Evolutionary conservation across 2,329 filamentous ascomycete genomes (phyloP).

Genomic region (Tolypocladium ophioglossoides): DNA sequence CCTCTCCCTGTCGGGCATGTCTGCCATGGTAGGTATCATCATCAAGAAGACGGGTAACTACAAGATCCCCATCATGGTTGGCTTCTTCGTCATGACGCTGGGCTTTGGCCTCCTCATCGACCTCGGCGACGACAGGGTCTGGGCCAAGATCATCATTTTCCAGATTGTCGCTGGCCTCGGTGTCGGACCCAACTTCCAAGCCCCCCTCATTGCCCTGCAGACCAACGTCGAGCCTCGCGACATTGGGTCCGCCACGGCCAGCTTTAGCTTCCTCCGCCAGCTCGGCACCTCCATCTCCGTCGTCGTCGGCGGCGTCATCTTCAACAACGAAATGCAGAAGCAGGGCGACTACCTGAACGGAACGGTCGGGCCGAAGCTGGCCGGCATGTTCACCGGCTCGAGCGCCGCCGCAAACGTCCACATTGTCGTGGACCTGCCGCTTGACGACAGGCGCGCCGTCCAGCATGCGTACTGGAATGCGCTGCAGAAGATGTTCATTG

Average conservation of each 20-base stretch:
- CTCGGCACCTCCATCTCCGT: conserved; percentile 58
- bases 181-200: conserved; percentile 59
- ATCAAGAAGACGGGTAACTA: conserved; percentile 59
- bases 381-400: conserved; percentile 43
- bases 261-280: conserved; percentile 58
- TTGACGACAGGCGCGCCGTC: conserved; percentile 30
- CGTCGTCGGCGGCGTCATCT: conserved; percentile 67
- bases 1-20: conserved; percentile 53
- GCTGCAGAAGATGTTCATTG: conserved; percentile 45
- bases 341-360: conserved; percentile 36
- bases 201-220: conserved; percentile 58
- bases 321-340: conserved; percentile 62
- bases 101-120: conserved; percentile 56
- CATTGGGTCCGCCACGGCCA: conserved; percentile 58
- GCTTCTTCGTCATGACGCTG: conserved; percentile 48
- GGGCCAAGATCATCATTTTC: conserved; percentile 47
- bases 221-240: conserved; percentile 50
- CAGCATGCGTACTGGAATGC: conserved; percentile 37
- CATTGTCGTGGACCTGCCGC: conserved; percentile 40
- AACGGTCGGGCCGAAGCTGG: conserved; percentile 39
- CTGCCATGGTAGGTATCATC: conserved; percentile 43
- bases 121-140: conserved; percentile 44
- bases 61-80: conserved; percentile 46
- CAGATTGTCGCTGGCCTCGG: conserved; percentile 55
- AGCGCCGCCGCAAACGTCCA: conserved; percentile 51